Conservation (phyloP, 768 basidiomycete genomes). For the Pulveroboletus sp. region DNA sequence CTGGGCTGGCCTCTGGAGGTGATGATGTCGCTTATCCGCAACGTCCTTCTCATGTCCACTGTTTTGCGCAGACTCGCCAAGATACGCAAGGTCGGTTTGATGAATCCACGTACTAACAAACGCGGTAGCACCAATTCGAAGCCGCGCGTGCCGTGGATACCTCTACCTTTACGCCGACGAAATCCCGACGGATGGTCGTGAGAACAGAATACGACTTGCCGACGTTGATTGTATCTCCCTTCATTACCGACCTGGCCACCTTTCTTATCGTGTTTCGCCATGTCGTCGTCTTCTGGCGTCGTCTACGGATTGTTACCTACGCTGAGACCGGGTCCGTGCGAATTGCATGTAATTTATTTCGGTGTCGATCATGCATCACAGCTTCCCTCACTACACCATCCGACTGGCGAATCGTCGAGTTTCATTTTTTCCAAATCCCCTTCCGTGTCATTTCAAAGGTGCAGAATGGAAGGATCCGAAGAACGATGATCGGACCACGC, state of each 20-base stretch:
- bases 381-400: conserved; percentile 12
- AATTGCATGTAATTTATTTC: conserved; percentile 2
- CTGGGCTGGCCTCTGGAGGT: conserved; percentile 64
- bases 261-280: conserved; percentile 11
- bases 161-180: conserved; percentile 37
- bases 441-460: conserved; percentile 4
- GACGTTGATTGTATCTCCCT: neutral
- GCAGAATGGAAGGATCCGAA: neutral
- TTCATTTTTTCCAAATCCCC: conserved; percentile 6
- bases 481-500: neutral
- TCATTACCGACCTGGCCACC: neutral
- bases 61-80: conserved; percentile 34
- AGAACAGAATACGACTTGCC: conserved; percentile 13
- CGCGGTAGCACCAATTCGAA: conserved; percentile 11
- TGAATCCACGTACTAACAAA: conserved; percentile 23
- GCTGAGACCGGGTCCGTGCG: conserved; percentile 18
- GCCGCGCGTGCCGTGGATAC: conserved; percentile 30
- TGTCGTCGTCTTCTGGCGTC: neutral
- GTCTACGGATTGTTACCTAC: neutral
- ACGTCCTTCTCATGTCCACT: conserved; percentile 3
- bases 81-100: conserved; percentile 43
- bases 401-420: neutral
- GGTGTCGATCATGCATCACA: conserved; percentile 6
- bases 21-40: conserved; percentile 16
- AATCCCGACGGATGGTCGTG: conserved; percentile 39